Conservation (phyloP, 2,329 filamentous ascomycete genomes). For the Monilinia polystroma region DNA sequence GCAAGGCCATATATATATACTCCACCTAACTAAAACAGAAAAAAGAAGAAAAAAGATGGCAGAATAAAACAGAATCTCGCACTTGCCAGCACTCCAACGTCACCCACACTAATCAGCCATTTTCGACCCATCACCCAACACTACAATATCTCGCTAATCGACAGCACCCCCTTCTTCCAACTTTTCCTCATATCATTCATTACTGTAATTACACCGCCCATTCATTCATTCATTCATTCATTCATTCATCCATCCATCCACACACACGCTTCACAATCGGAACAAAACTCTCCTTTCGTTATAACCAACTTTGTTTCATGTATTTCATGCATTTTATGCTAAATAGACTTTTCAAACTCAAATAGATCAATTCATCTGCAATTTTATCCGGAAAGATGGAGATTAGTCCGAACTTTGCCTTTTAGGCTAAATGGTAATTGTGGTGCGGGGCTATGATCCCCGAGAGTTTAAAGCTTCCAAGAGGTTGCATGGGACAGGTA, state of each 20-base stretch:
- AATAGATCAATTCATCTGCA: neutral
- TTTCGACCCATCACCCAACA: neutral
- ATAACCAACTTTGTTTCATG: no score
- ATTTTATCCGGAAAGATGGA: neutral
- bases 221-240: no score
- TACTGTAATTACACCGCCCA: no score
- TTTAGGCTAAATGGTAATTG: conserved; percentile 5
- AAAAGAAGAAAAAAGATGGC: neutral
- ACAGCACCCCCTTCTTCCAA: neutral
- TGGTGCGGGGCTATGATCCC: neutral
- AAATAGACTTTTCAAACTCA: neutral
- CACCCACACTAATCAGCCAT: no score
- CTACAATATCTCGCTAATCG: neutral
- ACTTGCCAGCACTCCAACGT: no score
- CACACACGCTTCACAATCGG: no score
- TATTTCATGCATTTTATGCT: neutral
- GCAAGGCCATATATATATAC: neutral
- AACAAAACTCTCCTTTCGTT: no score
- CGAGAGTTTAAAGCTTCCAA: neutral
- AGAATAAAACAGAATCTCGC: no score
- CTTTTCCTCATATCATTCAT: no score
- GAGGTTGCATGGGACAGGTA: no score
- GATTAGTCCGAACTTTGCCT: neutral
- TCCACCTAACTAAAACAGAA: neutral
- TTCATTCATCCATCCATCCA: no score